phyloP scores from a whole-genome alignment of 768 basidiomycete species.

The Russula abietina region DNA sequence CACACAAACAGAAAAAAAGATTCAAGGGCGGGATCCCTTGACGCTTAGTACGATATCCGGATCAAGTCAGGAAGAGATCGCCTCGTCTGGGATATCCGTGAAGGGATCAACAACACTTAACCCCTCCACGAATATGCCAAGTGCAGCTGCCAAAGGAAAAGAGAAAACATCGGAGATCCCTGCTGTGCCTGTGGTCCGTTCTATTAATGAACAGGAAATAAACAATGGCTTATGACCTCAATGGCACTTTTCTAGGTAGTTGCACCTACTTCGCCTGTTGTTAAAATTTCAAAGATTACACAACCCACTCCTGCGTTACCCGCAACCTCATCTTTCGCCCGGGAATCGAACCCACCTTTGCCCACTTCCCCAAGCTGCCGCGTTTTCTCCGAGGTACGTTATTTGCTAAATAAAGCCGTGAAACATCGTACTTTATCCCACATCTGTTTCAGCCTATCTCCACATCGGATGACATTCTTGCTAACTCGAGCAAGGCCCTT shows the following conservation, averaged over 20 bases:
- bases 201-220: neutral
- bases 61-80: constrained; percentile 3
- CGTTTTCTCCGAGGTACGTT: constrained; percentile 5
- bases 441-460: neutral
- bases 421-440: neutral
- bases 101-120: too few relatives aligned
- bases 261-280: neutral
- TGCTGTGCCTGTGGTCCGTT: constrained; percentile 4
- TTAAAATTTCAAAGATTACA: neutral
- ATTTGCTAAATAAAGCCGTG: neutral
- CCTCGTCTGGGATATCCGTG: neutral
- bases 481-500: constrained; percentile 12
- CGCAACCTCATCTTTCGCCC: neutral
- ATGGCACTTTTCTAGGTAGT: constrained; percentile 3
- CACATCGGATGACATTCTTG: constrained; percentile 5
- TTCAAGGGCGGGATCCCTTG: constrained; percentile 10
- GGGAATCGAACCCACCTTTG: constrained; percentile 1
- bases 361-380: neutral
- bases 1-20: constrained; percentile 13
- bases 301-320: neutral
- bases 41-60: constrained; percentile 3
- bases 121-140: too few relatives aligned
- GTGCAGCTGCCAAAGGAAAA: constrained; percentile 10
- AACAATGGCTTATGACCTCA: neutral
- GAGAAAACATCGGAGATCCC: neutral